These are phyloP conservation scores for Naganishia sp. DNA, from an alignment of 1,284 basidiomycete species.

Conservation along the genomic window DNA sequence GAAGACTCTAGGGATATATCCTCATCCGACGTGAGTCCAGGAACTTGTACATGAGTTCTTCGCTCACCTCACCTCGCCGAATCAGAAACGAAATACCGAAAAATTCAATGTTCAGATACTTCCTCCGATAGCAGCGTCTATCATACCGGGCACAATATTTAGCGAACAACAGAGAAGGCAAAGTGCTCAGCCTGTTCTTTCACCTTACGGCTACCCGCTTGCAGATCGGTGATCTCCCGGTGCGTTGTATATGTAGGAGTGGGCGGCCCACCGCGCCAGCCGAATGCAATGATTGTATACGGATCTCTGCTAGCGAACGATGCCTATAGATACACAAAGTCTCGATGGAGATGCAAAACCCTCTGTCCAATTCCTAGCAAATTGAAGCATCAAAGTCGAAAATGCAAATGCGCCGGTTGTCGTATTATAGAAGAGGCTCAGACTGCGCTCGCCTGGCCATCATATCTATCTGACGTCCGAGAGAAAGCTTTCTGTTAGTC, in stretches of 20 bases:
- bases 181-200: neutral
- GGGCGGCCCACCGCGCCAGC: too few relatives aligned
- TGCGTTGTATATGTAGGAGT: neutral
- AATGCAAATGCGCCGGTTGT: neutral
- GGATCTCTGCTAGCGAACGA: neutral
- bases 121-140: neutral
- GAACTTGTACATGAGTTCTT: neutral
- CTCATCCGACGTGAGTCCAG: neutral
- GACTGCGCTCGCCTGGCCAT: slow-evolving; percentile 29
- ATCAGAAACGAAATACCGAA: neutral
- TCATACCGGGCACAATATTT: neutral
- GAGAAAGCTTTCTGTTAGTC: slow-evolving; percentile 7
- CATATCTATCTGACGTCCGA: slow-evolving; percentile 22
- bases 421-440: slow-evolving; percentile 20
- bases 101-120: neutral
- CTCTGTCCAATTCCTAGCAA: neutral
- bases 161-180: neutral
- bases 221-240: slow-evolving; percentile 1
- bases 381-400: slow-evolving; percentile 5
- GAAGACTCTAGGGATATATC: neutral
- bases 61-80: too few relatives aligned
- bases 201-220: slow-evolving; percentile 21
- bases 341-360: neutral
- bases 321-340: slow-evolving; percentile 10
- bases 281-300: neutral